Base-by-base conservation (phyloP, 208 protist species). In the Zelonia costaricensis region DNA sequence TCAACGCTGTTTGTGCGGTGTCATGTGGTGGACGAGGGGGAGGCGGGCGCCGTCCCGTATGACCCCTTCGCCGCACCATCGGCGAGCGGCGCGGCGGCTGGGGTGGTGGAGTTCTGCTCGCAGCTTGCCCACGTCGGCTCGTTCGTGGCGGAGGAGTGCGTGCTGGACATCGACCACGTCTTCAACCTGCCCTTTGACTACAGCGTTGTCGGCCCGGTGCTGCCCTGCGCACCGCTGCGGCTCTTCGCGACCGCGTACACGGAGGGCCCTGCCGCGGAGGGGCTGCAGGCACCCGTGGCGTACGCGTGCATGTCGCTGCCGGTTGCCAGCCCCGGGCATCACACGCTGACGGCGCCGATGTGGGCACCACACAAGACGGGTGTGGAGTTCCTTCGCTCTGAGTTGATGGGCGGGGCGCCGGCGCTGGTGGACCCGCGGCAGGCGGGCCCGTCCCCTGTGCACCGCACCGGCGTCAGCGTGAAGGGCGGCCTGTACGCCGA, bases 151-250 rank as follows among this genome's bases (percentile, higher is more conserved):
- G 63, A 82, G 9, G 72, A 83, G 33, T 82, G 68, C 38, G 55
- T 91, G 42, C 31, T 74, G 3, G 65, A 78, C 33, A 45, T 79
- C 0, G 79, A 82, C 25, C 83, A 91, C 76, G 73, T 78, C 38
- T 86, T 93, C 66, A 90, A 90, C 59, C 23, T 76, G 10, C 81
- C 86, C 0, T 93, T 93, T 60, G 74, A 90, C 20, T 78, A 75
- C 31, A 65, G 36, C 36, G 80, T 76, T 47, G 48, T 72, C 16
- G 79, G 71, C 2, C n/a, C 53, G 2, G 35, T 31, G 20, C 43
- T 69, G 42, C 59, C 70, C 12, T 20, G 64, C 30, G 54, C 65
- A 18, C 81, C 78, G 36, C 71, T 91, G 62, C 73, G 78, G n/a
- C 68, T 90, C 15, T 42, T 77, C 22, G 59, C 85, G 15, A 84